Evolutionary conservation across 2,329 filamentous ascomycete genomes (phyloP).

Genomic region (Colletotrichum cuscutae): DNA sequence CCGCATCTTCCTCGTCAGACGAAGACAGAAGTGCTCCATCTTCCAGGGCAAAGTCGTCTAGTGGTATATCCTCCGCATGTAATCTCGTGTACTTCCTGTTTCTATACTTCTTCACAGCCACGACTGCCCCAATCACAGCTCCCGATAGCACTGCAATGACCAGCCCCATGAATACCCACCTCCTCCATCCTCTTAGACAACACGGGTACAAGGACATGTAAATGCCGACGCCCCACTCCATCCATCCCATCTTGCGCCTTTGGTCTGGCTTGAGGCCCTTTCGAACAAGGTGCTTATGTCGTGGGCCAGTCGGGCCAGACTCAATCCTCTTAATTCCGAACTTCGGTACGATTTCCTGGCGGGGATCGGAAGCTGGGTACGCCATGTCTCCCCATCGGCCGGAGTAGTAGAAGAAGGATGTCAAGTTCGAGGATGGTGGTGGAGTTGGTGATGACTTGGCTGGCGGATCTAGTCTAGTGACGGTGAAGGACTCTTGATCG

Average conservation of each 20-base stretch:
- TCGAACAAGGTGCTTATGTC: slow-evolving; percentile 45
- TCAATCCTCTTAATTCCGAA: slow-evolving; percentile 47
- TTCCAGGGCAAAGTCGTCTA: slow-evolving; percentile 48
- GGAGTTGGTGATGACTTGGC: neutral
- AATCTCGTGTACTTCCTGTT: slow-evolving; percentile 37
- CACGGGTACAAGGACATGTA: slow-evolving; percentile 47
- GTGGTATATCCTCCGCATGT: slow-evolving; percentile 38
- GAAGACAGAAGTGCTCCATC: slow-evolving; percentile 17
- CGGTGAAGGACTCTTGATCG: slow-evolving; percentile 38
- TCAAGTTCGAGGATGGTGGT: slow-evolving; percentile 40
- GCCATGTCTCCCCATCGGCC: slow-evolving; percentile 47
- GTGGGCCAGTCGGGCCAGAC: slow-evolving; percentile 45
- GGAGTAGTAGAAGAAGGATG: slow-evolving; percentile 47
- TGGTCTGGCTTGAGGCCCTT: slow-evolving; percentile 45
- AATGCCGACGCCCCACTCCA: slow-evolving; percentile 40
- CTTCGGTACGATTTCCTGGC: slow-evolving; percentile 42
- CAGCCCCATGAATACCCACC: slow-evolving; percentile 40
- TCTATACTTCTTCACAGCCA: slow-evolving; percentile 25
- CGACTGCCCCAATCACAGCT: neutral
- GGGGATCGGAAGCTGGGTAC: slow-evolving; percentile 44
- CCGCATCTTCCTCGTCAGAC: slow-evolving; percentile 17
- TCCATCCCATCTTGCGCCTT: slow-evolving; percentile 38
- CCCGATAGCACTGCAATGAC: slow-evolving; percentile 30
- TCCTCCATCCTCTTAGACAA: slow-evolving; percentile 47
- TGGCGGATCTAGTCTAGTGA: slow-evolving; percentile 36